These are phyloP conservation scores for Priceomyces medius DNA, from an alignment of 805 yeast genomes.

Conservation along the genomic window DNA sequence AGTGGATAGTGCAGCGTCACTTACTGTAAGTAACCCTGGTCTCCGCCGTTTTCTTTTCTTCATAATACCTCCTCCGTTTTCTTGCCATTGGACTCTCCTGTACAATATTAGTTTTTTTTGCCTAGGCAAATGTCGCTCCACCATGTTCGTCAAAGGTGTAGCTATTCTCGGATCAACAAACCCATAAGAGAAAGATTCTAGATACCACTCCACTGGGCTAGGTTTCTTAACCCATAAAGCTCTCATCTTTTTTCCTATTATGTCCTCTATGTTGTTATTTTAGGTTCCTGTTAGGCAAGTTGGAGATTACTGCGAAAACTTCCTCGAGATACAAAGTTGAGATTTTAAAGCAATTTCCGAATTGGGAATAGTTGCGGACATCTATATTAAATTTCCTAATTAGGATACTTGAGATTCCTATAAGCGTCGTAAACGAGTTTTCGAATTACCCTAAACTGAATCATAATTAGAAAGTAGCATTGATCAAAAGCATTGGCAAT, in stretches of 20 bases:
- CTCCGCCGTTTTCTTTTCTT: too few relatives aligned
- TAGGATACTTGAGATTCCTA: slow-evolving; percentile 2
- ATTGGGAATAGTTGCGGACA: slow-evolving; percentile 3
- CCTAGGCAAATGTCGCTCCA: too few relatives aligned
- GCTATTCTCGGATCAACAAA: neutral
- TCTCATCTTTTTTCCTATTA: slow-evolving; percentile 3
- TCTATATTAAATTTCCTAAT: slow-evolving; percentile 5
- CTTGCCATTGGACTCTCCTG: too few relatives aligned
- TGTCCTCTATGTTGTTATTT: slow-evolving; percentile 2
- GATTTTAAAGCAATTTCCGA: slow-evolving; percentile 4
- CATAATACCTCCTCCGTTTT: too few relatives aligned
- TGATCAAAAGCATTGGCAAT: slow-evolving; percentile 2
- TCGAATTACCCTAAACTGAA: slow-evolving; percentile 5
- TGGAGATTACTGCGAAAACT: slow-evolving; percentile 2
- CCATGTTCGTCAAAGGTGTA: neutral
- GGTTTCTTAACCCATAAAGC: slow-evolving; percentile 1
- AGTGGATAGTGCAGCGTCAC: too few relatives aligned
- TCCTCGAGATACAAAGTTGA: neutral
- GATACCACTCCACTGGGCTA: neutral
- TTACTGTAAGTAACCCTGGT: too few relatives aligned
- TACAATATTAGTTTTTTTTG: too few relatives aligned
- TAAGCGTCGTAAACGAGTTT: slow-evolving; percentile 3
- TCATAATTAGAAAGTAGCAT: neutral
- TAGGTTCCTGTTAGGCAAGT: neutral
- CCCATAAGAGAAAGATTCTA: neutral